Evolutionary conservation across 2,329 filamentous ascomycete genomes (phyloP).

Genomic region (Trichoderma sp.): DNA sequence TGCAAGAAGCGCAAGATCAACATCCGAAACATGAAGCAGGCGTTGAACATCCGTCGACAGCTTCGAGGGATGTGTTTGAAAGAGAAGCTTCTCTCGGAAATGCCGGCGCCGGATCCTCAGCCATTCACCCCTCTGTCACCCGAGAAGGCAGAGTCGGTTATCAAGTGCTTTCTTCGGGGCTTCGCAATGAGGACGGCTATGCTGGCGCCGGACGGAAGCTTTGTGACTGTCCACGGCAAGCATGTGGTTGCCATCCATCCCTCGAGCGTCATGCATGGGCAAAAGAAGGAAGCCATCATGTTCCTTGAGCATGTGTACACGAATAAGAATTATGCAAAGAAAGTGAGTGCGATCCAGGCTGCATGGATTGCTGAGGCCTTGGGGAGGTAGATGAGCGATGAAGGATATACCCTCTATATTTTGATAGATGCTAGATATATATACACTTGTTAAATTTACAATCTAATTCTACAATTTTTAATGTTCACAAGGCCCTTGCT

Average conservation of each 20-base stretch:
- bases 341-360: constrained; percentile 59
- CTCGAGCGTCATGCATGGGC: constrained; percentile 59
- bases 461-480: neutral
- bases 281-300: constrained; percentile 65
- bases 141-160: constrained; percentile 50
- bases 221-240: constrained; percentile 58
- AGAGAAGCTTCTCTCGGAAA: constrained; percentile 47
- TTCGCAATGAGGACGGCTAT: constrained; percentile 61
- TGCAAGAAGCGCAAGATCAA: constrained; percentile 58
- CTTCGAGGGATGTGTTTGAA: constrained; percentile 55
- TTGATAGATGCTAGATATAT: neutral
- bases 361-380: constrained; percentile 56
- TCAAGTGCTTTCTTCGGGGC: constrained; percentile 61
- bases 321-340: constrained; percentile 64
- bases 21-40: constrained; percentile 59
- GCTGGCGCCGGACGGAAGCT: constrained; percentile 58
- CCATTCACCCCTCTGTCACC: constrained; percentile 54
- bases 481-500: neutral
- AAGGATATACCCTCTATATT: neutral
- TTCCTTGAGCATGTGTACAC: constrained; percentile 67
- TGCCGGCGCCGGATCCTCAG: constrained; percentile 51
- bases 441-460: neutral
- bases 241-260: constrained; percentile 62
- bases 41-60: constrained; percentile 60
- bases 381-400: constrained; percentile 29